Conservation (phyloP, 768 basidiomycete species). For the Candolleomyces aberdarensis region DNA sequence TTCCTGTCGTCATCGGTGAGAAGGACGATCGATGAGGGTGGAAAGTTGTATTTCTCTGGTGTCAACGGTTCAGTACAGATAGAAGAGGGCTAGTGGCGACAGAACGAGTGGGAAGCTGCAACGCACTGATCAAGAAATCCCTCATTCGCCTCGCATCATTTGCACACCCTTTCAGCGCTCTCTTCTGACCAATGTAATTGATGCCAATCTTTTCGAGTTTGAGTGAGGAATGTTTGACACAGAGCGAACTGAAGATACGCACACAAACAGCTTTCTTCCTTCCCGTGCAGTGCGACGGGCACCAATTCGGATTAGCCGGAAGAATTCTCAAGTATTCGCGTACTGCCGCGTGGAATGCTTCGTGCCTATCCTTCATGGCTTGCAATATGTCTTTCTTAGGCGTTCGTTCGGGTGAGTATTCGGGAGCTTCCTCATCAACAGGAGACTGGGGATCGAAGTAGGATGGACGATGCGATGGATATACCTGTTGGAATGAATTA, state of each 20-base stretch:
- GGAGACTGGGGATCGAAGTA: too few relatives aligned
- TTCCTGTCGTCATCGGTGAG: slow-evolving; percentile 58
- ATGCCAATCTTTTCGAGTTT: background rate
- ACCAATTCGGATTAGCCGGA: slow-evolving; percentile 4
- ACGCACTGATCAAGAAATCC: slow-evolving; percentile 15
- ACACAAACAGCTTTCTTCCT: slow-evolving; percentile 80
- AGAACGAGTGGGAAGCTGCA: background rate
- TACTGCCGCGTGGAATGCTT: background rate
- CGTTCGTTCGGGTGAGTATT: too few relatives aligned
- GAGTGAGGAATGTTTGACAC: background rate
- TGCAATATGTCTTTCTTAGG: background rate
- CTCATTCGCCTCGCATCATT: slow-evolving; percentile 76
- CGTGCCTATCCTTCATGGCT: background rate
- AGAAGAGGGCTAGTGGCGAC: background rate
- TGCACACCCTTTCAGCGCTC: slow-evolving; percentile 71
- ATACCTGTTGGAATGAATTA: too few relatives aligned
- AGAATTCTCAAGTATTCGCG: slow-evolving; percentile 1
- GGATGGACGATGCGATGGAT: too few relatives aligned
- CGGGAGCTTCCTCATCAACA: too few relatives aligned
- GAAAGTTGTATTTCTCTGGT: slow-evolving; percentile 45
- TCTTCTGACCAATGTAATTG: slow-evolving; percentile 55
- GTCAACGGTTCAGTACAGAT: background rate
- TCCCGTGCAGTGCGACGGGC: slow-evolving; percentile 66
- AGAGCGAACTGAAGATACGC: slow-evolving; percentile 23
- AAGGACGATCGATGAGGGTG: slow-evolving; percentile 60